Base-by-base conservation (phyloP, 495 filamentous ascomycete genomes). In the Penicillium arizonense region DNA sequence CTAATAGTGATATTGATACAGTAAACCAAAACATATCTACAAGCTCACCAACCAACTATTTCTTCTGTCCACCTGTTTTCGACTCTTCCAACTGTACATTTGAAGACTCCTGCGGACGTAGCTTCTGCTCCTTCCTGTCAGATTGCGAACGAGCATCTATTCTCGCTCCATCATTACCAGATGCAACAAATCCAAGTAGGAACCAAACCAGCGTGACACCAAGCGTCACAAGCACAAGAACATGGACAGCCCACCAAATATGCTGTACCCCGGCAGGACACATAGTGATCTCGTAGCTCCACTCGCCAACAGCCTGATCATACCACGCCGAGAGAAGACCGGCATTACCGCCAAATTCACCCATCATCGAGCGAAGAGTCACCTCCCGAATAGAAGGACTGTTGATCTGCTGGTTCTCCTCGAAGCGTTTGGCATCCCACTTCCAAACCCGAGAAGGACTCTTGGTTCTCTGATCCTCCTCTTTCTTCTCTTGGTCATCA, bases 291-390 rank as follows among this genome's bases (percentile, higher is more conserved):
- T 89, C 89, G 45, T 89, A 89, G 57, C 77, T 77, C 94, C 94
- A 98, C 57, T 88, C 85, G 72, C 62, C 73, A 0, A 58, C 60
- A 5, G 77, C 71, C 35, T 78, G 43, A 68, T 97, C 89, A 63
- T 91, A 97, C 95, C 95, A 98, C 2, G 87, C 75, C 36, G 86
- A 91, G 37, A 98, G 65, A 26, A 98, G 73, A 0, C 90, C 95
- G 0, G 90, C 92, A 66, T 96, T 91, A 4, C 94, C 94, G 16
- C 83, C 85, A 62, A 84, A 97, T 23, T 88, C 88, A 21, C 93
- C 94, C 94, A 98, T 98, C 94, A 98, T 97, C 58, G 90, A 96
- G n/a, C 90, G 82, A 5, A 97, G 87, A 0, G 94, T 98, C 46
- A 97, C 82, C 70, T 97, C 94, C 3, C 91, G 74, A n/a, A 96